phyloP scores from a whole-genome alignment of 371 early-diverging fungal species.

The Lichtheimia hyalospora region DNA sequence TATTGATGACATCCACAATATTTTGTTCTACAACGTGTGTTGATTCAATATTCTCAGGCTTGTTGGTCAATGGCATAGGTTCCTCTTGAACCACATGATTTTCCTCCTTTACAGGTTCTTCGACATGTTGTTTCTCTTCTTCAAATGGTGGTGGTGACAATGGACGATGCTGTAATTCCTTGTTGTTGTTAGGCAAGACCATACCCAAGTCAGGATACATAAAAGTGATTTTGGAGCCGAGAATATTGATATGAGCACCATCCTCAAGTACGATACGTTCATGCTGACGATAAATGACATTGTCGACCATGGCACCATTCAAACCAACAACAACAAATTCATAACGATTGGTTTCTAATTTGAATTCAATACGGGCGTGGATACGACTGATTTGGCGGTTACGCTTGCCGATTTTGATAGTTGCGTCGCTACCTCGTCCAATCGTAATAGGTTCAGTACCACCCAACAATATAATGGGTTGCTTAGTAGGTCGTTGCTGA shows the following conservation, averaged over 20 bases:
- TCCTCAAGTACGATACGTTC: constrained; percentile 28
- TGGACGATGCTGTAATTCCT: not conserved
- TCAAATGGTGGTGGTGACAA: not conserved
- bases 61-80: not conserved
- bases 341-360: constrained; percentile 25
- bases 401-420: constrained; percentile 57
- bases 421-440: constrained; percentile 57
- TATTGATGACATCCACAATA: not conserved
- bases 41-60: not conserved
- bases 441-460: constrained; percentile 53
- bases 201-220: constrained; percentile 9
- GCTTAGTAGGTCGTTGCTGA: constrained; percentile 3
- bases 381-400: constrained; percentile 61
- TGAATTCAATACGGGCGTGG: constrained; percentile 56
- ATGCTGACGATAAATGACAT: constrained; percentile 33
- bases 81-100: not conserved
- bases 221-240: constrained; percentile 24
- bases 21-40: not conserved
- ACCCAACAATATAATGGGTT: constrained; percentile 23
- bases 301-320: constrained; percentile 50
- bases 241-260: constrained; percentile 36
- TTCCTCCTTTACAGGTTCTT: not conserved
- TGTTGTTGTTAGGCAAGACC: not conserved
- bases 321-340: constrained; percentile 56
- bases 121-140: not conserved